Percentiles rank a stretch among this genome's conserved stretches.
phyloP scores from a whole-genome alignment of 306 rosid genomes.

The Quercus dentata region DNA sequence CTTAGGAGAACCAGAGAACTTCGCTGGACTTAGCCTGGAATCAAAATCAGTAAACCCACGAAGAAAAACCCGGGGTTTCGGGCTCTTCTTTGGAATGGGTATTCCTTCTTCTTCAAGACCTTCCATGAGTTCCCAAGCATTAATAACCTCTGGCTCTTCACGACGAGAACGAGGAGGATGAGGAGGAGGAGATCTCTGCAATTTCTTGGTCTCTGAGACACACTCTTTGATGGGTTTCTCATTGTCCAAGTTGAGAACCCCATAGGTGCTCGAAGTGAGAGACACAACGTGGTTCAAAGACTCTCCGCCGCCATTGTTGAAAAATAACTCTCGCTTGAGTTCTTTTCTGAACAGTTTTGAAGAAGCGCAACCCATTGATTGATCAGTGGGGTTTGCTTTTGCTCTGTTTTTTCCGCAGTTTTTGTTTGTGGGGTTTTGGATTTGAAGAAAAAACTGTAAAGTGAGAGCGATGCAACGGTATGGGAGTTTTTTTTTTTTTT shows the following conservation, averaged over 20 bases:
- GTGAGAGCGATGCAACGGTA: slow-evolving; percentile 23
- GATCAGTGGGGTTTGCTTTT: slow-evolving; percentile 25
- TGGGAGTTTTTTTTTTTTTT: too few relatives aligned
- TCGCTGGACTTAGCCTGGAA: slow-evolving; percentile 51
- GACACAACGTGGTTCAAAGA: slow-evolving; percentile 73
- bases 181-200: slow-evolving; percentile 23
- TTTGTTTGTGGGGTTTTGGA: slow-evolving; percentile 28
- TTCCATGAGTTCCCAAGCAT: slow-evolving; percentile 97
- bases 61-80: slow-evolving; percentile 54
- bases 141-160: slow-evolving; percentile 60
- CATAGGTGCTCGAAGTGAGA: slow-evolving; percentile 83
- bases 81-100: slow-evolving; percentile 67
- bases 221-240: slow-evolving; percentile 23
- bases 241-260: slow-evolving; percentile 67
- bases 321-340: slow-evolving; percentile 34
- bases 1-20: slow-evolving; percentile 74
- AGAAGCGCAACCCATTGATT: slow-evolving; percentile 92
- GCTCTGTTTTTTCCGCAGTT: slow-evolving; percentile 6
- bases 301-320: slow-evolving; percentile 50
- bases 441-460: slow-evolving; percentile 15
- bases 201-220: slow-evolving; percentile 28
- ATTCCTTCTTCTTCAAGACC: slow-evolving; percentile 88
- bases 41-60: slow-evolving; percentile 62
- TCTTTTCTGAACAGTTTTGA: slow-evolving; percentile 68
- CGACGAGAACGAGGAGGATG: background rate